Conservation (phyloP, 2,329 filamentous ascomycete species). For the Lecanicillium sp. region DNA sequence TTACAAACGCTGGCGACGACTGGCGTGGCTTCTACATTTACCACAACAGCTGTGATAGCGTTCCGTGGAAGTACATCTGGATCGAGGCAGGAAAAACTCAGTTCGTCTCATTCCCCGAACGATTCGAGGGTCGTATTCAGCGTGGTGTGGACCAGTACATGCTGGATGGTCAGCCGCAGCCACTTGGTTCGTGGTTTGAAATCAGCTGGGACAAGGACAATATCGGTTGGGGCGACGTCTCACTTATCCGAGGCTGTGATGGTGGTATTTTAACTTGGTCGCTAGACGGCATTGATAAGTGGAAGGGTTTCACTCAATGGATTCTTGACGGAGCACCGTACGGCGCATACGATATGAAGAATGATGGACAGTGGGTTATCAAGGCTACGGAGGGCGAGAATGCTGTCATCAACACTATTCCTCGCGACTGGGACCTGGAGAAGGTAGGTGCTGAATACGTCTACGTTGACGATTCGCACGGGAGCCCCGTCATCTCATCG, state of each 20-base stretch:
- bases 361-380: conserved; percentile 15
- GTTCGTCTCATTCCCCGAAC: conserved; percentile 17
- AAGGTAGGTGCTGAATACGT: conserved; percentile 15
- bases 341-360: conserved; percentile 8
- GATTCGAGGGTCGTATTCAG: conserved; percentile 18
- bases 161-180: conserved; percentile 16
- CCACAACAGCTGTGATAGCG: conserved; percentile 18
- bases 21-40: conserved; percentile 11
- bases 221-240: conserved; percentile 17
- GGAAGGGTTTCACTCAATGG: conserved; percentile 17
- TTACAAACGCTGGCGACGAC: conserved; percentile 5
- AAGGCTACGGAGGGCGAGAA: conserved; percentile 15
- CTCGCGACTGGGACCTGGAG: conserved; percentile 15
- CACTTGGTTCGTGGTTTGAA: conserved; percentile 19
- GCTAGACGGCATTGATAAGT: conserved; percentile 14
- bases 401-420: conserved; percentile 13
- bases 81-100: conserved; percentile 13
- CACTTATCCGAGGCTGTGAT: conserved; percentile 21
- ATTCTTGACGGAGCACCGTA: conserved; percentile 16
- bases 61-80: conserved; percentile 20
- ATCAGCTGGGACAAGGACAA: conserved; percentile 15
- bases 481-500: conserved; percentile 17
- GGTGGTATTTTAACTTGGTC: conserved; percentile 15
- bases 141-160: conserved; percentile 17
- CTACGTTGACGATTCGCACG: conserved; percentile 18